phyloP scores from a whole-genome alignment of 805 yeast genomes.

The Nakazawaea laoshanensis region DNA sequence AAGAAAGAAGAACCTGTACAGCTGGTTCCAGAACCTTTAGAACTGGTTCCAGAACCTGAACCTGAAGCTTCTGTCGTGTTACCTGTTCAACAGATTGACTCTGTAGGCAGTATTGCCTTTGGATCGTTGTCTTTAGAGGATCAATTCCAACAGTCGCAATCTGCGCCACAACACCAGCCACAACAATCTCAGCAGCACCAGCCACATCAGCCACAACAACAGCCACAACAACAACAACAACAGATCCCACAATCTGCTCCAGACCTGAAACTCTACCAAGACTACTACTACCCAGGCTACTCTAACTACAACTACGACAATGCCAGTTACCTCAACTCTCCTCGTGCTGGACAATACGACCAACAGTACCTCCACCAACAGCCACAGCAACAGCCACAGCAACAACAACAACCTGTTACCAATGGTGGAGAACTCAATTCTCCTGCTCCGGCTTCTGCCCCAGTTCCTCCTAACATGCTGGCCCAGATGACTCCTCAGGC shows the following conservation, averaged over 20 bases:
- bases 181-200: slow-evolving; percentile 11
- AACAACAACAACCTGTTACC: slow-evolving; percentile 6
- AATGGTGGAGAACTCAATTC: slow-evolving; percentile 2
- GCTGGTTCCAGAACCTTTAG: slow-evolving; percentile 1
- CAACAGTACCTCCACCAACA: slow-evolving; percentile 9
- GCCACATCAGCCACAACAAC: slow-evolving; percentile 13
- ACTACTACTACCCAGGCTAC: slow-evolving; percentile 13
- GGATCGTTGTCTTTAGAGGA: slow-evolving; percentile 44
- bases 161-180: slow-evolving; percentile 16
- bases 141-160: slow-evolving; percentile 25
- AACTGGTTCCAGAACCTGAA: slow-evolving; percentile 6
- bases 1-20: slow-evolving; percentile 1
- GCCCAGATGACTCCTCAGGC: not conserved
- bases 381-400: slow-evolving; percentile 9
- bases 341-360: slow-evolving; percentile 1
- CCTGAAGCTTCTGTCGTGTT: slow-evolving; percentile 25
- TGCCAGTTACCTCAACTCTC: slow-evolving; percentile 1
- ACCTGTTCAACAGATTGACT: slow-evolving; percentile 36
- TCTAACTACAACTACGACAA: slow-evolving; percentile 6
- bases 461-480: slow-evolving; percentile 9
- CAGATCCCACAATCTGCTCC: not conserved
- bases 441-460: slow-evolving; percentile 5
- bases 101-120: slow-evolving; percentile 43
- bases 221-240: slow-evolving; percentile 10
- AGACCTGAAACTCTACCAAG: slow-evolving; percentile 10